Evolutionary conservation across 345 rosid genomes (phyloP).

Genomic region (Reutealis trisperma): DNA sequence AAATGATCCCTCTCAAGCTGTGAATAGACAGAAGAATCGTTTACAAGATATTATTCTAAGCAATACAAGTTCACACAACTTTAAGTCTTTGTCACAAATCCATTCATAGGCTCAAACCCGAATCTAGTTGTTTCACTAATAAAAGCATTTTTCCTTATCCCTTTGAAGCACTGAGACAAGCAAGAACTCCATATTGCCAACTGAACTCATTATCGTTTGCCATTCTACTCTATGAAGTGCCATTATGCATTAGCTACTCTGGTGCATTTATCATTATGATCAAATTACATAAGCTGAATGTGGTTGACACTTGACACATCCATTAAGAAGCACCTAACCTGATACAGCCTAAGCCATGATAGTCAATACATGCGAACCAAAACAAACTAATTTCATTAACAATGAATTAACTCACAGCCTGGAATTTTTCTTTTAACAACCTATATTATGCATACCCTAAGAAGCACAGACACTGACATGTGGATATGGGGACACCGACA

Average conservation of each 20-base stretch:
- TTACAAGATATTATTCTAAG: neutral
- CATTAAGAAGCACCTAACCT: neutral
- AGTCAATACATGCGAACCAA: neutral
- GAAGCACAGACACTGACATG: neutral
- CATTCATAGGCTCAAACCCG: neutral
- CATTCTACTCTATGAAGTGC: neutral
- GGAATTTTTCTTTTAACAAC: neutral
- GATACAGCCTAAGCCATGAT: neutral
- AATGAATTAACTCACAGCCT: neutral
- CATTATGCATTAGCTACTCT: neutral
- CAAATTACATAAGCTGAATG: neutral
- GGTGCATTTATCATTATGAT: neutral
- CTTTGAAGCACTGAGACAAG: neutral
- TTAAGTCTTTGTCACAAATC: neutral
- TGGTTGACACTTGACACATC: neutral
- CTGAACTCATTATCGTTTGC: neutral
- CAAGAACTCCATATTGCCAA: neutral
- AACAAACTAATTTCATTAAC: too few relatives aligned
- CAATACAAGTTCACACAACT: neutral
- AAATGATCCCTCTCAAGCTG: neutral
- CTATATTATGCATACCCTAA: neutral
- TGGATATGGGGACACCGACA: too few relatives aligned
- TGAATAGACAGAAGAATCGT: neutral
- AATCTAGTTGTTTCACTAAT: neutral
- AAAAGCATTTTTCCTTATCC: neutral